Percentiles rank a stretch among this genome's conserved stretches.
phyloP scores from a whole-genome alignment of 345 rosid species.

The Lepidium africanum region DNA sequence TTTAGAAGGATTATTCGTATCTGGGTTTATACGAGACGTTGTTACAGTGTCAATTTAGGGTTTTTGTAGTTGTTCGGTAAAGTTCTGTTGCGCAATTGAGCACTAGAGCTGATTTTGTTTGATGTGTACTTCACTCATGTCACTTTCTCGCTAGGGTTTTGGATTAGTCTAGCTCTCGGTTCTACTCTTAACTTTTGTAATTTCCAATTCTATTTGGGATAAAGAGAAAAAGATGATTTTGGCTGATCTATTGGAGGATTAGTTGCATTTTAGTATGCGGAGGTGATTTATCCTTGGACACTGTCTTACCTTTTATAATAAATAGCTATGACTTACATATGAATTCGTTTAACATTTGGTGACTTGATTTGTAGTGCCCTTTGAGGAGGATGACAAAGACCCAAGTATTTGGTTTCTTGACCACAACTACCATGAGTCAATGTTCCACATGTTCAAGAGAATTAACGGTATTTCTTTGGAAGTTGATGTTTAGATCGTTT shows the following conservation, averaged over 20 bases:
- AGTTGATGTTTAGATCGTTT: neutral
- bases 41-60: neutral
- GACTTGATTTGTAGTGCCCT: slow-evolving; percentile 52
- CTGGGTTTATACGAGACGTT: neutral
- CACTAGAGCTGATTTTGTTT: neutral
- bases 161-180: neutral
- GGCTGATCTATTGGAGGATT: neutral
- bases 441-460: slow-evolving; percentile 94
- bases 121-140: neutral
- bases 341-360: neutral
- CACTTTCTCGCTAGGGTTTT: slow-evolving; percentile 5
- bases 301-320: neutral
- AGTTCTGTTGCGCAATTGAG: neutral
- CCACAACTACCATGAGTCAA: slow-evolving; percentile 82
- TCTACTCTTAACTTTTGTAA: neutral
- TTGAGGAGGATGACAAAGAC: slow-evolving; percentile 86
- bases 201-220: neutral
- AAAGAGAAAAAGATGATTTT: neutral
- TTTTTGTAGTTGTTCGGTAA: neutral
- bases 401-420: slow-evolving; percentile 88
- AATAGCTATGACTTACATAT: neutral
- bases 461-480: slow-evolving; percentile 50
- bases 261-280: neutral
- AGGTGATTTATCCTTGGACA: neutral
- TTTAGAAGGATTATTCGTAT: neutral